Evolutionary conservation across 2,329 filamentous ascomycete species (phyloP), one percentile per base, ranked within the genome.

Genomic region (Alternaria rosae): DNA sequence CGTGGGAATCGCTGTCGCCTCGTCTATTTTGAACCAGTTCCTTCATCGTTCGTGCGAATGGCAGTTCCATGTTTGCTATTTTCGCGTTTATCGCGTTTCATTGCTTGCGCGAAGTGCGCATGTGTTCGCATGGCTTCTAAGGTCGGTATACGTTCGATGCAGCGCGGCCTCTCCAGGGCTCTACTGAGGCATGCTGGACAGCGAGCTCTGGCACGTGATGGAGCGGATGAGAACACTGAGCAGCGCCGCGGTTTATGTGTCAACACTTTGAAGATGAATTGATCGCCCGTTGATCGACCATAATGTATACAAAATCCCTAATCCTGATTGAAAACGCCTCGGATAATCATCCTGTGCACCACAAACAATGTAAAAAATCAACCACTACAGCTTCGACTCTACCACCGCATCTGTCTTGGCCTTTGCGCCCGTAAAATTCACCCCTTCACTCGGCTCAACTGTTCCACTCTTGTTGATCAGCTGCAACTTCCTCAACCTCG

Each of bases 381-480:
- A 12, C 23, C 6, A 52, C 59, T 48, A 74, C 50, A 74, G 43
- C 57, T 69, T 73, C 28, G 67, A 30, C 61, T 59, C 60, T 12
- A 11, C 30, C n/a, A 23, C 54, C 23, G 30, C 28, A 21, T 59
- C 35, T 12, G 38, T 55, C 5, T 61, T 32, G 2, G 28, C 15
- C 13, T 38, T 35, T 30, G 42, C 58, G 13, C 71, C 70, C 15
- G 67, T 59, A 43, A 72, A 74, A 25, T 54, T 64, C 0, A 74
- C 65, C 12, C 59, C 61, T 12, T 32, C 59, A 47, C 30, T 59
- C 4, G 54, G 59, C 42, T 59, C 48, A 10, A 77, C 42, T 1
- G 75, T 77, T 4, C 76, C 76, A 59, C 71, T 76, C 64, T 70
- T 72, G 26, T 76, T 78, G 6, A 78, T 63, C 9, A 74, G 9